Base-by-base conservation (phyloP, 2,329 filamentous ascomycete species). In the Nannizziopsis barbatae region DNA sequence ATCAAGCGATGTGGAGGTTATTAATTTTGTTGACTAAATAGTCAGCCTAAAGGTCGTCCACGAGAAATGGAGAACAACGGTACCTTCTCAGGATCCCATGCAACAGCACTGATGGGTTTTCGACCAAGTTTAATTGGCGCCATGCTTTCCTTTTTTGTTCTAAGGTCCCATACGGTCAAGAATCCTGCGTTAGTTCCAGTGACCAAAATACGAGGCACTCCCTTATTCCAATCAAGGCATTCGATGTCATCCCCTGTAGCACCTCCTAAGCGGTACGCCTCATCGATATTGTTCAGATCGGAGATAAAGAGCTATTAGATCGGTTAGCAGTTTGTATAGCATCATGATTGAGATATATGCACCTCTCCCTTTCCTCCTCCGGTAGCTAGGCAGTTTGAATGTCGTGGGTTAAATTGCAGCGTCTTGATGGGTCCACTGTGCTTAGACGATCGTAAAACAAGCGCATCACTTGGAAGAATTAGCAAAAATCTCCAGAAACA, bases 111-210 rank as follows among this genome's bases (percentile, higher is more conserved):
- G 60, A 96, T 88, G 47, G 89, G 77, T 70, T 95, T 98, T 54
- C 92, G 81, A 62, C 86, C 92, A 55, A 75, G 73, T 62, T 86
- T 85, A 73, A 95, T 98, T 55, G 98, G 74, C 32, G 89, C 95
- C 67, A 98, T 72, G 49, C 89, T 95, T 58, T 95, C 88, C 71
- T 95, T 95, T 77, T 95, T 96, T 10, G 86, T 88, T 74, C 95
- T 95, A 55, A 96, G 76, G 69, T 98, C 92, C 92, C 92, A 98
- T 14, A 98, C 90, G 1, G 92, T 96, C 32, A 96, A 89, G 61
- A 96, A 94, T 3, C 92, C 92, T 43, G 88, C 89, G 53, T 81
- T 84, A 62, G 89, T 90, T 56, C 92, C 92, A 8, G 90, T 96
- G 14, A 90, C 92, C 57, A 98, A 72, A 64, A 98, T 98, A 64